Evolutionary conservation across 1,284 basidiomycete genomes (phyloP), one percentile per base, ranked within the genome.

Genomic region (Puccinia coronata): DNA sequence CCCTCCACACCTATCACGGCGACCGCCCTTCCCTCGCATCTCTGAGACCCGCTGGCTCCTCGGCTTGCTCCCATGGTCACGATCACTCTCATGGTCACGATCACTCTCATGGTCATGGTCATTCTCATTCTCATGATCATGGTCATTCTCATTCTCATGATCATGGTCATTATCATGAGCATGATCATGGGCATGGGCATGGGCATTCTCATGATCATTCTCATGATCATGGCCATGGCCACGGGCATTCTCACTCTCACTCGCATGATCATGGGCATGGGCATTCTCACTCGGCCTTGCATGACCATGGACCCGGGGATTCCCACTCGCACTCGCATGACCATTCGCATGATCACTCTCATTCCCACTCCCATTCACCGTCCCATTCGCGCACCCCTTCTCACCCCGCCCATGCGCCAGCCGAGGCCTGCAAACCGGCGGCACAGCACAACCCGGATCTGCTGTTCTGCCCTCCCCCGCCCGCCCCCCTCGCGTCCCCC

Each of bases 61-160:
- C 43, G 8, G 9, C 8, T n/a, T n/a, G n/a, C n/a, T n/a, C n/a
- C n/a, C n/a, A n/a, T n/a, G n/a, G n/a, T n/a, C n/a, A n/a, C n/a
- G n/a, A n/a, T n/a, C n/a, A n/a, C n/a, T n/a, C n/a, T n/a, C n/a
- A n/a, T 31, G 67, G 67, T 25, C 28, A 31, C 31, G 39, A n/a
- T 28, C 70, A 72, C 36, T 39, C 20, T 53, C 70, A 72, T 67
- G 36, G 34, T 20, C 63, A 67, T 18, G 36, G n/a, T 39, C 69
- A 71, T 71, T 51, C 39, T 53, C 70, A 72, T 72, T 25, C 43
- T 23, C 43, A 72, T 72, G 20, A 53, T 41, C 51, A 47, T 49
- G 41, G 51, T 49, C 69, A 72, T 31, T 36, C 43, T 31, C 70
- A 53, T 49, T 28, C n/a, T 51, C 36, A 49, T 31, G 39, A 11